A percentile compares a stretch with the other conserved stretches of the same genome.
Conservation (phyloP, 306 rosid species). For the cucumber (Cucumis sativus) region Cucumber_9930_V3 NC_026657.2:19993001-19993500, state of each 20-base stretch:
- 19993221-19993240: not conserved
- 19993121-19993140: slow-evolving; percentile 45
- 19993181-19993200: slow-evolving; percentile 48
- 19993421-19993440: too few relatives aligned
- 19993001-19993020: slow-evolving; percentile 25
- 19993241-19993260: not conserved
- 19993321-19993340: not conserved
- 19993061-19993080: slow-evolving; percentile 19
- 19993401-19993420: too few relatives aligned
- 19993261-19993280: not conserved
- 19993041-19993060: slow-evolving; percentile 27
- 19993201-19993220: slow-evolving; percentile 50
- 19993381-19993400: too few relatives aligned
- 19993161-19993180: slow-evolving; percentile 45
- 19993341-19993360: too few relatives aligned
- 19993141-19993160: slow-evolving; percentile 33
- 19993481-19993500: too few relatives aligned
- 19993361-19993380: not conserved
- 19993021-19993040: slow-evolving; percentile 28
- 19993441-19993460: too few relatives aligned
- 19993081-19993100: slow-evolving; percentile 53
- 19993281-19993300: not conserved
- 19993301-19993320: not conserved
- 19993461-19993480: too few relatives aligned
- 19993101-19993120: slow-evolving; percentile 48